Conservation (phyloP, 1,284 basidiomycete species). For the Apiotrichum akiyoshidainum region DNA sequence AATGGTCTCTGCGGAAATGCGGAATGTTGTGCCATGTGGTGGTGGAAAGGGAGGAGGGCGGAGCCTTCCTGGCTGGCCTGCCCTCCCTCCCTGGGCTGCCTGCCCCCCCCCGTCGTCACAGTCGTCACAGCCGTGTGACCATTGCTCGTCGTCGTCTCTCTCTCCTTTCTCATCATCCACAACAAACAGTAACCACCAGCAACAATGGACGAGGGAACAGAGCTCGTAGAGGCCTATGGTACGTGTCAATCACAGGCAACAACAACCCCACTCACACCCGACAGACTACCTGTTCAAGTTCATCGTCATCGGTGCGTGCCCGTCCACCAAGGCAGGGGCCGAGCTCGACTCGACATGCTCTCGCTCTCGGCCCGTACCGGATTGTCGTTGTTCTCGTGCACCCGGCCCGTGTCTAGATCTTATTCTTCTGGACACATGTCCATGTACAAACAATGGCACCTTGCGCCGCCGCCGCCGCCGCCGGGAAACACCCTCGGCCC, state of each 20-base stretch:
- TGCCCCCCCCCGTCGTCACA: no score
- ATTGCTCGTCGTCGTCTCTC: background rate
- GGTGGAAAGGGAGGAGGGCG: no score
- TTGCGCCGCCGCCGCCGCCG: background rate
- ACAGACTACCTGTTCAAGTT: slow-evolving; percentile 96
- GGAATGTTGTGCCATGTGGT: no score
- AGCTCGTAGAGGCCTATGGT: slow-evolving; percentile 91
- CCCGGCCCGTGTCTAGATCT: no score
- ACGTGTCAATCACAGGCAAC: slow-evolving; percentile 26
- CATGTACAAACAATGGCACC: background rate
- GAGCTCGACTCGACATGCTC: no score
- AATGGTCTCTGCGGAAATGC: background rate
- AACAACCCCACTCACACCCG: background rate
- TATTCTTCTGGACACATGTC: no score
- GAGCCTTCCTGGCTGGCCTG: no score
- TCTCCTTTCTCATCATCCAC: background rate
- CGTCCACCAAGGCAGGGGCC: no score
- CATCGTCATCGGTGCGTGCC: slow-evolving; percentile 77
- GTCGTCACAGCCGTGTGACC: background rate
- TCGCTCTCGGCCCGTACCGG: no score
- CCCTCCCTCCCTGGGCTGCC: no score
- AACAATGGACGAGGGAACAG: slow-evolving; percentile 62
- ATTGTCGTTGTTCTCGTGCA: no score
- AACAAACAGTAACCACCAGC: background rate
- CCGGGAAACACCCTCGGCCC: no score